These are phyloP conservation scores for Globisporangium rhizosaccharum DNA, from an alignment of 352 stramenopile species.

Conservation along the genomic window DNA sequence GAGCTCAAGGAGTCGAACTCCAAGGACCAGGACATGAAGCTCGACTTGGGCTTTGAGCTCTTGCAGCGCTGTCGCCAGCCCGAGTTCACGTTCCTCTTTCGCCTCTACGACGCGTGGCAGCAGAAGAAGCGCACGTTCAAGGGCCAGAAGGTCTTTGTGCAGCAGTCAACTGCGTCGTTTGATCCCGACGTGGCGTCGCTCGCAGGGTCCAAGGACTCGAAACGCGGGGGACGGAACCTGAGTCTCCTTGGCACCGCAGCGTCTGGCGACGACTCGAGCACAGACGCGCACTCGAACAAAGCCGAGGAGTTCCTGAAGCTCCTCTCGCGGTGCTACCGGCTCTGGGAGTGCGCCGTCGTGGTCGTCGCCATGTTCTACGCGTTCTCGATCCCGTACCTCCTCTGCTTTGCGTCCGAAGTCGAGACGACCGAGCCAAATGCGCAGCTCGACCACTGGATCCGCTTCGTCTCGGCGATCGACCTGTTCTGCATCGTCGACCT, in stretches of 20 bases:
- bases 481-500: slow-evolving; percentile 49
- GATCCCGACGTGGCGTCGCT: background rate
- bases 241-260: background rate
- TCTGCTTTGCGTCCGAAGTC: slow-evolving; percentile 48
- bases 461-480: slow-evolving; percentile 37
- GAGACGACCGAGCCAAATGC: slow-evolving; percentile 11
- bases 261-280: background rate
- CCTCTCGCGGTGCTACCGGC: slow-evolving; percentile 35
- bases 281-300: slow-evolving; percentile 5
- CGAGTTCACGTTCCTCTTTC: slow-evolving; percentile 53
- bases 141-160: slow-evolving; percentile 4
- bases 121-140: slow-evolving; percentile 10
- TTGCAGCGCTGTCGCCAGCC: slow-evolving; percentile 43
- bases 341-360: slow-evolving; percentile 54
- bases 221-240: background rate
- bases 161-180: background rate
- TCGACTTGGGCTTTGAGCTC: slow-evolving; percentile 51
- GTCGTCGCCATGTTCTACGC: slow-evolving; percentile 52
- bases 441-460: slow-evolving; percentile 23
- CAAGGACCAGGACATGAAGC: slow-evolving; percentile 49
- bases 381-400: slow-evolving; percentile 46
- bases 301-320: slow-evolving; percentile 53
- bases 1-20: slow-evolving; percentile 58
- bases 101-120: slow-evolving; percentile 36
- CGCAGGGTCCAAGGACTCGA: background rate